Conservation (phyloP, 2,329 filamentous ascomycete genomes). For the Aspergillus ustus region DNA sequence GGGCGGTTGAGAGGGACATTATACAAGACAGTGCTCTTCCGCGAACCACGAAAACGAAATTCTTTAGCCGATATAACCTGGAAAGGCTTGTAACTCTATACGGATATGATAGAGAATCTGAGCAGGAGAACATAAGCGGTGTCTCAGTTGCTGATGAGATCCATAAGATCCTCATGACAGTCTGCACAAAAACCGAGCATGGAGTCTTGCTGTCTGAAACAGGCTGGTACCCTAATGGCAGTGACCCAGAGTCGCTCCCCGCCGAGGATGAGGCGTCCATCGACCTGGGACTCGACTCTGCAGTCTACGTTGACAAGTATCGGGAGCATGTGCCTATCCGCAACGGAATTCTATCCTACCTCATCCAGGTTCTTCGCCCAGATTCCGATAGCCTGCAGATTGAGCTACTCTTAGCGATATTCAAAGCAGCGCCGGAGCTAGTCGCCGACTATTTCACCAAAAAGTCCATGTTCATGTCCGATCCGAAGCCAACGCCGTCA, state of each 20-base stretch:
- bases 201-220: conserved; percentile 77
- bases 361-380: conserved; percentile 78
- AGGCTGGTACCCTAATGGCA: conserved; percentile 81
- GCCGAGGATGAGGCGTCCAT: conserved; percentile 55
- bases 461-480: conserved; percentile 80
- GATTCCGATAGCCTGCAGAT: conserved; percentile 82
- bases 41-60: conserved; percentile 72
- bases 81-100: conserved; percentile 75
- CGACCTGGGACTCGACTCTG: conserved; percentile 69
- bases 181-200: conserved; percentile 73
- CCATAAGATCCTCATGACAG: conserved; percentile 74
- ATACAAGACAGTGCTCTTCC: conserved; percentile 76
- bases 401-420: conserved; percentile 79
- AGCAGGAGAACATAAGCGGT: conserved; percentile 50
- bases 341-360: conserved; percentile 78
- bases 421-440: conserved; percentile 80
- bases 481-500: conserved; percentile 87
- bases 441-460: conserved; percentile 84
- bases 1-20: conserved; percentile 70
- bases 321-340: conserved; percentile 71
- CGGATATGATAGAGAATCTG: conserved; percentile 52
- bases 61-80: conserved; percentile 76
- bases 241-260: conserved; percentile 61
- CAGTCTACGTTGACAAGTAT: conserved; percentile 72
- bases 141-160: conserved; percentile 68